These are phyloP conservation scores for Rutstroemia sp. DNA, from an alignment of 2,329 filamentous ascomycete species.

Conservation along the genomic window DNA sequence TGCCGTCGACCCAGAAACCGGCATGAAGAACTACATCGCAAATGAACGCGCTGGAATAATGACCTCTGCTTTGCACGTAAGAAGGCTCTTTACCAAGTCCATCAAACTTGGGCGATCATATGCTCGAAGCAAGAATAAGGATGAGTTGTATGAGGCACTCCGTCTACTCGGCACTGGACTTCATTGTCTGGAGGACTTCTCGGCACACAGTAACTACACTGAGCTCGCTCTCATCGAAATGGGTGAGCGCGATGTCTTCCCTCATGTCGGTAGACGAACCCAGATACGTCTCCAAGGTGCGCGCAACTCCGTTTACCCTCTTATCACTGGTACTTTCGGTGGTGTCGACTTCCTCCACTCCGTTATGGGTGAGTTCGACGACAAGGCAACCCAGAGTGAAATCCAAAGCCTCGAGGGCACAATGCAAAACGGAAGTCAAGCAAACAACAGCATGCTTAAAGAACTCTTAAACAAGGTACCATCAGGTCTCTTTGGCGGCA, in stretches of 20 bases:
- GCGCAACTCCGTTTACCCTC: conserved; percentile 62
- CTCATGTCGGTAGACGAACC: conserved; percentile 76
- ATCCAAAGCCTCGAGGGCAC: conserved; percentile 83
- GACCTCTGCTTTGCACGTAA: conserved; percentile 72
- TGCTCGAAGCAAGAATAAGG: conserved; percentile 54
- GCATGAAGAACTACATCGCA: conserved; percentile 92
- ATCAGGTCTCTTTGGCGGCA: conserved; percentile 67
- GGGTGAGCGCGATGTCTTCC: conserved; percentile 74
- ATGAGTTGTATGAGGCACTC: conserved; percentile 81
- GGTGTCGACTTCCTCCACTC: conserved; percentile 92
- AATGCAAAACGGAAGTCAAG: conserved; percentile 55
- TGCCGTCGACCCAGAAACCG: conserved; percentile 65
- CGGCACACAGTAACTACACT: conserved; percentile 88
- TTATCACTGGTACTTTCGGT: conserved; percentile 88
- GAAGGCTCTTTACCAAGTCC: conserved; percentile 62
- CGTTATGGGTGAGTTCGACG: conserved; percentile 70
- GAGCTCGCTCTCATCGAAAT: conserved; percentile 84
- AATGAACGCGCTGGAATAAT: conserved; percentile 72
- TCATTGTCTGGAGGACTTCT: conserved; percentile 88
- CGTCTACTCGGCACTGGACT: conserved; percentile 79
- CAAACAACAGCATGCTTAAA: conserved; percentile 68
- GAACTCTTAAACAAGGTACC: conserved; percentile 78
- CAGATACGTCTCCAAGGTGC: conserved; percentile 62
- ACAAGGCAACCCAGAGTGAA: conserved; percentile 88
- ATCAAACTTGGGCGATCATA: conserved; percentile 78